Base-by-base conservation (phyloP, 2,329 filamentous ascomycete species). In the Monosporascus sp. region DNA sequence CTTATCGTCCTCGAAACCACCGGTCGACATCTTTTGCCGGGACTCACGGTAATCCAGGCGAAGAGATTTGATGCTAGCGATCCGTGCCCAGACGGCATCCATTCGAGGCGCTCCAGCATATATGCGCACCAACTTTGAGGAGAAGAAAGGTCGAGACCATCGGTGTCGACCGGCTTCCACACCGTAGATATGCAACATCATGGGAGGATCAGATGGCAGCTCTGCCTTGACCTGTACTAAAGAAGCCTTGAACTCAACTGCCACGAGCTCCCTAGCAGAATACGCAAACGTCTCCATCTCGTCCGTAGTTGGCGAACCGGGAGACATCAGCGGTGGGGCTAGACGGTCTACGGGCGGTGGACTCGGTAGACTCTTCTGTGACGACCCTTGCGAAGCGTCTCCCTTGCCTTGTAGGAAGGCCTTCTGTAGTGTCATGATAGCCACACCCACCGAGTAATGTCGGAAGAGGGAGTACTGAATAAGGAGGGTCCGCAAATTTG, bases 381-480 rank as follows among this genome's bases (percentile, higher is more conserved):
- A 58, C 35, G 59, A 54, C 14, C 51, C 55, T 37, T 61, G 58
- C 5, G 62, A 57, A 49, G 65, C 54, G 54, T 80, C 77, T 25
- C 69, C 71, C 38, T 72, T 71, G 1, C 80, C 78, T 53, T 72
- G 76, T 68, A 82, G 70, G 58, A 92, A 89, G 0, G 88, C 87
- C 63, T 84, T 84, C 51, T 80, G 79, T 24, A 99, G 69, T 3
- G 95, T 89, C 65, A 85, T 85, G 24, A 81, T 75, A 8, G 93
- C 94, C 55, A 97, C 84, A 1, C 90, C 89, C 25, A 95, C 79
- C 0, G 92, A 88, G 65, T 97, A 99, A 66, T 96, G 92, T 3
- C 92, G 87, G 68, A 95, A 96, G 0, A 99, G 80, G 0, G 95
- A 99, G 66, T 97, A 97, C 49, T 95, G 88, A 7, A 96, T 65